A percentile compares a stretch with the other conserved stretches of the same genome.
phyloP scores from a whole-genome alignment of 139 green algal genomes.

The Volvox reticuliferus region DNA sequence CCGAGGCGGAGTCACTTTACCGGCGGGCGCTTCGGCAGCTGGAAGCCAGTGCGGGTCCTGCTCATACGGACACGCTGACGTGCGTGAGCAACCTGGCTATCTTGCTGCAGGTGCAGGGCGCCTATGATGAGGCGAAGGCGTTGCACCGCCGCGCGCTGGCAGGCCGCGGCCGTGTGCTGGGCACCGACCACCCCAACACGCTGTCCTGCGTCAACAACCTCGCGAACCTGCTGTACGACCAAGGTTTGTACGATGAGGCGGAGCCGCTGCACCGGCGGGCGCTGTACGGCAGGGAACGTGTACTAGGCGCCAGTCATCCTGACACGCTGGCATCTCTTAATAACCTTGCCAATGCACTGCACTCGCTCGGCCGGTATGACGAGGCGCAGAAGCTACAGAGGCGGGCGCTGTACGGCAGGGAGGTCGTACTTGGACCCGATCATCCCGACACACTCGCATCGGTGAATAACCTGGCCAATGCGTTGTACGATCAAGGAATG shows the following conservation, averaged over 20 bases:
- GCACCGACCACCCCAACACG: conserved; percentile 33
- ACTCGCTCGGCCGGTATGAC: background rate
- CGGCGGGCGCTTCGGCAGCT: background rate
- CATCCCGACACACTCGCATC: conserved; percentile 2
- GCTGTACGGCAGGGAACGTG: background rate
- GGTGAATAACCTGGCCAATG: background rate
- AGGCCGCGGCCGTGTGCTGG: background rate
- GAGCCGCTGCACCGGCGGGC: background rate
- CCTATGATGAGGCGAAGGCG: background rate
- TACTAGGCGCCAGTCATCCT: background rate
- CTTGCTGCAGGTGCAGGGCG: background rate
- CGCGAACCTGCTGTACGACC: background rate
- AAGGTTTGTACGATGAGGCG: background rate
- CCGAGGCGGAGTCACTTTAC: conserved; percentile 14
- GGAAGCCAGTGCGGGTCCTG: background rate
- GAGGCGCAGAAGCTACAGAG: background rate
- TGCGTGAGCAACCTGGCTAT: conserved; percentile 17
- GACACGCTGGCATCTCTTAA: background rate
- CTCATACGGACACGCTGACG: background rate
- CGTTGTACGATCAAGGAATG: background rate
- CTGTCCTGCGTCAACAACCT: background rate
- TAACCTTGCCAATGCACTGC: background rate
- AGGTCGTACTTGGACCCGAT: conserved; percentile 26
- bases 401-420: conserved; percentile 9
- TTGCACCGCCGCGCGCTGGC: conserved; percentile 5